Evolutionary conservation across 1,284 basidiomycete genomes (phyloP).

Genomic region (Cerioporus squamosus): DNA sequence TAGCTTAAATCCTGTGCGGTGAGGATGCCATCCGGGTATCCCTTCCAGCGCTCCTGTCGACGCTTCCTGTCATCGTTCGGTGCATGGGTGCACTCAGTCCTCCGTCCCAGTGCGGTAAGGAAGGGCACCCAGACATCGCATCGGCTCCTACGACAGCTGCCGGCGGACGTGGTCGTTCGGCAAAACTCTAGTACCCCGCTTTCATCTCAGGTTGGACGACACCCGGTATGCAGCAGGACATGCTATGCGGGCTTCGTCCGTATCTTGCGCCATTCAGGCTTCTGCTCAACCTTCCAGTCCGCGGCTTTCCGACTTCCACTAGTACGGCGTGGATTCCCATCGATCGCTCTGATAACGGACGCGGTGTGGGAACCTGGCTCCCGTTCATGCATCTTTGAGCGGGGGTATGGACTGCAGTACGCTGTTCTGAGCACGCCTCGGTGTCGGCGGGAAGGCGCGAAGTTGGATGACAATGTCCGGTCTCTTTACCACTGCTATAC

Average conservation of each 20-base stretch:
- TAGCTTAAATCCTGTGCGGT: slow-evolving; percentile 9
- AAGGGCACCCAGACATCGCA: background rate
- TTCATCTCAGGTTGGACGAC: background rate
- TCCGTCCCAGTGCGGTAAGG: slow-evolving; percentile 1
- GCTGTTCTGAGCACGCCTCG: slow-evolving; percentile 13
- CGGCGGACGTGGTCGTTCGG: slow-evolving; percentile 1
- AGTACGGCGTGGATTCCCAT: slow-evolving; percentile 19
- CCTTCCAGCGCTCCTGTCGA: slow-evolving; percentile 8
- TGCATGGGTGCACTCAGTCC: slow-evolving; percentile 1
- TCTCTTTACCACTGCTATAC: slow-evolving; percentile 5
- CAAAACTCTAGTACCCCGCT: background rate
- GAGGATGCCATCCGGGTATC: slow-evolving; percentile 2
- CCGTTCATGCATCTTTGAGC: slow-evolving; percentile 5
- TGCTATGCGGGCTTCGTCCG: slow-evolving; percentile 14
- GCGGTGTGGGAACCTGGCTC: slow-evolving; percentile 18
- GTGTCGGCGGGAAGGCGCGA: slow-evolving; percentile 19
- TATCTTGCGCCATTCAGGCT: slow-evolving; percentile 24
- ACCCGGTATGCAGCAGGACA: background rate
- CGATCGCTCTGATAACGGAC: slow-evolving; percentile 23
- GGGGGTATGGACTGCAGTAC: slow-evolving; percentile 9
- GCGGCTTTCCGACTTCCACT: slow-evolving; percentile 24
- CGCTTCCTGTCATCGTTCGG: slow-evolving; percentile 10
- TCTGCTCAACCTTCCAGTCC: slow-evolving; percentile 18
- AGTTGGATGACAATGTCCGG: slow-evolving; percentile 18
- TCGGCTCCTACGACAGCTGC: slow-evolving; percentile 11